Conservation (phyloP, 2,329 filamentous ascomycete species). For the Lasiodiplodia gonubiensis region DNA sequence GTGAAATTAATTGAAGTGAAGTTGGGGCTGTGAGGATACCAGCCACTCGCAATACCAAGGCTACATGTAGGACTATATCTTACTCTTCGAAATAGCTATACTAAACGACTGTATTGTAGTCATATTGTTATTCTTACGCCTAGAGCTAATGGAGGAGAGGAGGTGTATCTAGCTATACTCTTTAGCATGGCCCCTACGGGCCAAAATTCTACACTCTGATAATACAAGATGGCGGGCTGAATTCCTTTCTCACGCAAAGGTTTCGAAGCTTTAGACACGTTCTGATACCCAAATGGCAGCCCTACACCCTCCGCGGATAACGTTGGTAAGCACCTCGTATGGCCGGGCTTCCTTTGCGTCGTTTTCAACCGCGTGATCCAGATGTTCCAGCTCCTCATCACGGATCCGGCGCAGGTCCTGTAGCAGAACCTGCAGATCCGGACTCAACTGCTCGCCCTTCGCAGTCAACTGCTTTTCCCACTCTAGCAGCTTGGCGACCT, state of each 20-base stretch:
- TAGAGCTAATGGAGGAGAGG: not conserved
- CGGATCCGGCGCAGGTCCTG: slow-evolving; percentile 79
- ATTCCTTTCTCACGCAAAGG: not conserved
- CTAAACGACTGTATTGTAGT: not conserved
- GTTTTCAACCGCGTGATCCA: slow-evolving; percentile 93
- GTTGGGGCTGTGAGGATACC: not conserved
- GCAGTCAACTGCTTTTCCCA: slow-evolving; percentile 80
- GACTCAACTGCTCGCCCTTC: slow-evolving; percentile 78
- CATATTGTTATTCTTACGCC: not conserved
- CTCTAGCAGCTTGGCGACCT: slow-evolving; percentile 79
- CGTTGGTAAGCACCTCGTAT: slow-evolving; percentile 84
- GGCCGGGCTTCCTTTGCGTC: slow-evolving; percentile 89
- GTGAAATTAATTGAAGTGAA: not conserved
- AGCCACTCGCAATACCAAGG: not conserved
- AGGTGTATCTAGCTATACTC: not conserved
- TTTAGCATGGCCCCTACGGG: not conserved
- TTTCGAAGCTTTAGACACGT: slow-evolving; percentile 57
- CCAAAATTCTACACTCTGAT: not conserved
- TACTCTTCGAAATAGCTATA: not conserved
- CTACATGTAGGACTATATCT: not conserved
- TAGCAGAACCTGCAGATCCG: slow-evolving; percentile 76
- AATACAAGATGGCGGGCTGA: not conserved
- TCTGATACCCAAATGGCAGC: slow-evolving; percentile 93
- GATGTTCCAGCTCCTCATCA: slow-evolving; percentile 95
- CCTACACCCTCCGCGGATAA: slow-evolving; percentile 88